Base-by-base conservation (phyloP, 208 protist species). In the Wallacemonas sp. region DNA sequence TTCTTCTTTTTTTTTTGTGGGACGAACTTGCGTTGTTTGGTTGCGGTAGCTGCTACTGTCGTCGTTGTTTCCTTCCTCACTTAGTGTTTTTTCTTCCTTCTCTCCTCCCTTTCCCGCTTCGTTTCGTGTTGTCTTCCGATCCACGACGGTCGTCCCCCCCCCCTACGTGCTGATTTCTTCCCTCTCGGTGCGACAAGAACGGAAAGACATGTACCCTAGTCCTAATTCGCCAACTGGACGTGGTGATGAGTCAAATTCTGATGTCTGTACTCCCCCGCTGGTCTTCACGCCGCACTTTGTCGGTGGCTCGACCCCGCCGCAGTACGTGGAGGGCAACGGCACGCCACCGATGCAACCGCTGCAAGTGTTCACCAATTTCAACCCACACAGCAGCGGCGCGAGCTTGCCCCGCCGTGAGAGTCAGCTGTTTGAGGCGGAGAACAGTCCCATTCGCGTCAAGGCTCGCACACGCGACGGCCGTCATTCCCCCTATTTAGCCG, bases 391-490 rank as follows among this genome's bases (percentile, higher is more conserved):
- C 41, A 71, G 44, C 33, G 44, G 55, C 33, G 27, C 55, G 12
- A 48, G 17, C 56, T 47, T 47, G 6, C 44, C 30, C 3, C 46
- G 38, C 8, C 52, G 54, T 17, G 19, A 39, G 8, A 84, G 78
- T 56, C 76, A 74, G 19, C 21, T 62, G 29, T 64, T 80, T 23
- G 61, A 77, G 56, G 30, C 79, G 1, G 77, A 78, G 63, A 76
- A 88, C 49, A 88, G 78, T 30, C 83, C 83, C 12, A 80, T 89
- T 38, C 74, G 74, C 6, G 76, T 86, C 21, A 85, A 68, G 16
- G 80, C 67, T 47, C 79, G 68, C 70, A 84, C 83, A 26, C 80
- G 63, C 30, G 78, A 77, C 21, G 69, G 68, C 2, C 48, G 62
- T 1, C 72, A 61, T 16, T 89, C 83, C 6, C 83, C 83, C 16